A percentile compares a stretch with the other conserved stretches of the same genome.
phyloP scores from a whole-genome alignment of 345 rosid genomes.

The Populus euphratica region DNA sequence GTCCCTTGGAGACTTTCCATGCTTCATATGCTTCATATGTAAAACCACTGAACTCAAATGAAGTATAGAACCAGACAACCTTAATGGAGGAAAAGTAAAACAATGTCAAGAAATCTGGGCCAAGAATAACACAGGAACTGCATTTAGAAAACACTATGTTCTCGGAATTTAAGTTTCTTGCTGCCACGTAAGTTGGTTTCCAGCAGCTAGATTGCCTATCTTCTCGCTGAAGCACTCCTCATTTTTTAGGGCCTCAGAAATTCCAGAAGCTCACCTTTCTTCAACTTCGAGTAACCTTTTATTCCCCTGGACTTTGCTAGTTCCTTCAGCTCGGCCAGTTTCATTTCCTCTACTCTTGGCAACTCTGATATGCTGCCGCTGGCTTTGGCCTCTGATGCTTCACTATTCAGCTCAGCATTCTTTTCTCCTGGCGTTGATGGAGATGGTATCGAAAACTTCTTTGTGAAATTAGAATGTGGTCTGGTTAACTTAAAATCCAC shows the following conservation, averaged over 20 bases:
- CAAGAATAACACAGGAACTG: not conserved
- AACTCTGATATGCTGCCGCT: slow-evolving; percentile 3
- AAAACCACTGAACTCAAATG: not conserved
- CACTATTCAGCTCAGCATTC: slow-evolving; percentile 14
- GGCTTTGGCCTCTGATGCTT: not conserved
- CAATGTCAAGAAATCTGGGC: too few relatives aligned
- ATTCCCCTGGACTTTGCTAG: slow-evolving; percentile 60
- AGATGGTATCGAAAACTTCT: slow-evolving; percentile 39
- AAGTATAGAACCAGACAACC: not conserved
- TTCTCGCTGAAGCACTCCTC: not conserved
- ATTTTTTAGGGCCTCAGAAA: slow-evolving; percentile 33
- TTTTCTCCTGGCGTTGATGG: slow-evolving; percentile 25
- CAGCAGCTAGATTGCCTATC: not conserved
- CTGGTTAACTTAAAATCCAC: slow-evolving; percentile 20
- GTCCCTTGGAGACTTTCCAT: not conserved
- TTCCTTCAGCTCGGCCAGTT: slow-evolving; percentile 59
- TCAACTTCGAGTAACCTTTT: slow-evolving; percentile 62
- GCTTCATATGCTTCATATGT: too few relatives aligned
- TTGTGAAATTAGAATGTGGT: slow-evolving; percentile 45
- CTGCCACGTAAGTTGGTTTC: not conserved
- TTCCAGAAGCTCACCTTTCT: slow-evolving; percentile 52
- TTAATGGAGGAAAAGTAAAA: too few relatives aligned
- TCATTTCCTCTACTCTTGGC: slow-evolving; percentile 48
- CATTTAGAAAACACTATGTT: not conserved
- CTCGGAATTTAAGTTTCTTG: not conserved